Evolutionary conservation across 352 stramenopile species (phyloP), one percentile per base, ranked within the genome.

Genomic region (Aphanomyces cochlioides): DNA sequence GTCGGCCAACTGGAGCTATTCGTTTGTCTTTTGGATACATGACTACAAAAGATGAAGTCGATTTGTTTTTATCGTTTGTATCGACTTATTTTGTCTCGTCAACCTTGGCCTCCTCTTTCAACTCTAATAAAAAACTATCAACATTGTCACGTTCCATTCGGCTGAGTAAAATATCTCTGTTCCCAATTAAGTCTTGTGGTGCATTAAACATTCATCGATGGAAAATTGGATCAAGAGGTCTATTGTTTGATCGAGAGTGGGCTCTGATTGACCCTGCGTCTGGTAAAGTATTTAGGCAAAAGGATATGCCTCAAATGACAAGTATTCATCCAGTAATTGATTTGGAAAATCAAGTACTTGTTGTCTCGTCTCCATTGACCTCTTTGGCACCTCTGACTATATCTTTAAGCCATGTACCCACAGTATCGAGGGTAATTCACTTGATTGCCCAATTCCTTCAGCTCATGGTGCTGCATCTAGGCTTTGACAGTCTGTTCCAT

Each of bases 131-230:
- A 28, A 28, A n/a, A 50, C 10, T 50, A 50, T 50, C 10, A 12
- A 12, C 39, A 37, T 38, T 41, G 37, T 13, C 53, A 47, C 21
- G n/a, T 5, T 17, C 56, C 8, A 69, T 72, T 13, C 74, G 78
- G 10, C 63, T 90, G 38, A 67, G 69, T 58, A 90, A 90, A 59
- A 74, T 91, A 37, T 79, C 81, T 34, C 38, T 93, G 19, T 91
- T 89, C 56, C 84, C 84, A 6, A 87, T 93, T 72, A 93, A 93
- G 70, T 93, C 85, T 37, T 91, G 85, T 53, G 73, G 77, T 7
- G 85, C 79, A 0, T 84, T 91, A 79, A 48, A 36, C n/a, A 77
- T 90, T 1, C 45, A 79, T 12, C 50, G 75, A 28, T 93, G 85
- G 84, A 79, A 81, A 15, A 72, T 92, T 17, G 84, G 81, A 12